Evolutionary conservation across 805 yeast genomes (phyloP).

Genomic region (Saccharomycopsis schoenii): DNA sequence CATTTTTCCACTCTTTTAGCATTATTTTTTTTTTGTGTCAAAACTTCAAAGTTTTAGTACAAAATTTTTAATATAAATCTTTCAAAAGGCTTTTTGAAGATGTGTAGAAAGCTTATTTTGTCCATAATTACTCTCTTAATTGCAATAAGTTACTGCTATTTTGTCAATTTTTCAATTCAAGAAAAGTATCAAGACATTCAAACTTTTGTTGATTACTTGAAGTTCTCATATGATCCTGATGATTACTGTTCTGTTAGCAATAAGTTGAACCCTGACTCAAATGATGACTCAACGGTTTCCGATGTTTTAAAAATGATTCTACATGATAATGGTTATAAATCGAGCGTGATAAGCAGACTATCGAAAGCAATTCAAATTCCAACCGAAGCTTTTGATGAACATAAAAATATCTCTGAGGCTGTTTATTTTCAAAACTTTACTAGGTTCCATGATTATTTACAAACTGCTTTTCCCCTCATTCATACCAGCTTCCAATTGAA

Average conservation of each 20-base stretch:
- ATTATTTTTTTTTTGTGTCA: too few species aligned
- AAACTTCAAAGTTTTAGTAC: too few species aligned
- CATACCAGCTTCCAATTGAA: constrained; percentile 38
- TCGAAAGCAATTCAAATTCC: constrained; percentile 43
- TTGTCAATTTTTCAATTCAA: neutral
- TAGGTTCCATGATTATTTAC: constrained; percentile 44
- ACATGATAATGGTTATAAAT: constrained; percentile 26
- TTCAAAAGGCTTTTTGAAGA: too few species aligned
- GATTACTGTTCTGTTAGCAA: neutral
- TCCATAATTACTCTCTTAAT: neutral
- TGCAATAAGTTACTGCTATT: neutral
- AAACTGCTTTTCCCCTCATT: constrained; percentile 44
- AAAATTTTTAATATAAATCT: too few species aligned
- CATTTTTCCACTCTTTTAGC: too few species aligned
- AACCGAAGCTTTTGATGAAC: constrained; percentile 37
- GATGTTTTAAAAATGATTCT: constrained; percentile 29
- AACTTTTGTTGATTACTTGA: neutral
- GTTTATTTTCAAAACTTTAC: constrained; percentile 40
- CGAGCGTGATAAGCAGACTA: constrained; percentile 32
- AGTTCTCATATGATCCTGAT: neutral
- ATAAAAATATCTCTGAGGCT: constrained; percentile 22
- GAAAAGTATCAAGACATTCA: neutral
- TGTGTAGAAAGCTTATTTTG: neutral
- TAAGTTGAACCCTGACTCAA: neutral
- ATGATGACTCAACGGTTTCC: neutral